Conservation (phyloP, 1,284 basidiomycete species). For the Xerocomus amazonicus region DNA sequence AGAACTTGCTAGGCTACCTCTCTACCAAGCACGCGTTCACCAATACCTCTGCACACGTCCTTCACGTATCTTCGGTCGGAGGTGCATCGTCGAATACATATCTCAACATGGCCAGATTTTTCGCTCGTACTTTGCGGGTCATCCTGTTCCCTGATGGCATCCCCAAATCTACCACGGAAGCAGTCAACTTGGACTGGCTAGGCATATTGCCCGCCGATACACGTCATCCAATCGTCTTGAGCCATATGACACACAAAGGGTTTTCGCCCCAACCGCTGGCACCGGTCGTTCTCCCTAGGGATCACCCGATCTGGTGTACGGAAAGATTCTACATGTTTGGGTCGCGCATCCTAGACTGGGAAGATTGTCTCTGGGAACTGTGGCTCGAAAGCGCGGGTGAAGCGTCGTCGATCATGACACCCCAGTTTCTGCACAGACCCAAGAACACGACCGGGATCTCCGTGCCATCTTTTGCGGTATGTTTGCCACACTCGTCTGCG, state of each 20-base stretch:
- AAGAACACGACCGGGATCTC: constrained; percentile 7
- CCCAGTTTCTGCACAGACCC: constrained; percentile 21
- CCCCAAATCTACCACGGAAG: constrained; percentile 3
- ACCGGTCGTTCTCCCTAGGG: constrained; percentile 46
- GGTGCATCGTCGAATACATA: constrained; percentile 49
- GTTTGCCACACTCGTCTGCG: neutral
- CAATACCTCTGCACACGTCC: constrained; percentile 44
- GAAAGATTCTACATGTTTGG: constrained; percentile 51
- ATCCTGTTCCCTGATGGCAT: constrained; percentile 49
- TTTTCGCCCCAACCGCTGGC: constrained; percentile 39
- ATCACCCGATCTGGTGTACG: constrained; percentile 59
- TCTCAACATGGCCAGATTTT: constrained; percentile 61
- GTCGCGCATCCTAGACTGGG: constrained; percentile 53
- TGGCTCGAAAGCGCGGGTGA: constrained; percentile 53
- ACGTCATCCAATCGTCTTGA: constrained; percentile 28
- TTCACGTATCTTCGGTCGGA: constrained; percentile 40
- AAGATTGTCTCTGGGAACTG: constrained; percentile 66
- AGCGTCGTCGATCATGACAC: constrained; percentile 29
- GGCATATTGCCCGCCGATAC: constrained; percentile 24
- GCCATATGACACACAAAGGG: constrained; percentile 22
- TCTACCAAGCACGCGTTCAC: constrained; percentile 18
- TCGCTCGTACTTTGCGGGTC: constrained; percentile 47
- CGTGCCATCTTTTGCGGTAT: constrained; percentile 20
- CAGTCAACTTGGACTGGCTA: constrained; percentile 15
- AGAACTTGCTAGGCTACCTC: constrained; percentile 27